phyloP scores from a whole-genome alignment of 768 basidiomycete species.

The Kwoniella europaea region DNA sequence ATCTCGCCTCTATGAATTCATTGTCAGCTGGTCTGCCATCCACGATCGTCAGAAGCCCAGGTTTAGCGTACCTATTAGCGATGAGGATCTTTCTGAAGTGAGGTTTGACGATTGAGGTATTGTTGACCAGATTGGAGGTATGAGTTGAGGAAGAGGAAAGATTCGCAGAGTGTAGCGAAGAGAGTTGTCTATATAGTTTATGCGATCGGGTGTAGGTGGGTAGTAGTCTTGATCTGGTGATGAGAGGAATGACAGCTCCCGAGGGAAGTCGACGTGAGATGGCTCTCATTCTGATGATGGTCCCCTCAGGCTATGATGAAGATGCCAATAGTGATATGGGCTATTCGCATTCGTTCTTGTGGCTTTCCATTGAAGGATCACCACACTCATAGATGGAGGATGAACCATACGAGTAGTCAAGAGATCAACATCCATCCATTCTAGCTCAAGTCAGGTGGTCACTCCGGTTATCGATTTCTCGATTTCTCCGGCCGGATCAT shows the following conservation, averaged over 20 bases:
- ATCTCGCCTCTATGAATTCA: constrained; percentile 77
- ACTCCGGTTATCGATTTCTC: neutral
- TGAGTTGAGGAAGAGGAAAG: neutral
- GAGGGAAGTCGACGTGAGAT: neutral
- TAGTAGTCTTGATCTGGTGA: neutral
- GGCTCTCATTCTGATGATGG: neutral
- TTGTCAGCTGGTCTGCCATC: neutral
- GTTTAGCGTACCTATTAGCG: constrained; percentile 75
- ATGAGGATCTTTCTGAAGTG: constrained; percentile 74
- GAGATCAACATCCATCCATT: too few relatives aligned
- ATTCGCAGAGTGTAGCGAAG: neutral
- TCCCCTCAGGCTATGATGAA: too few relatives aligned
- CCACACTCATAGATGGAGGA: neutral
- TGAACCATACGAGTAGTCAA: neutral
- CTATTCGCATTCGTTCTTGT: too few relatives aligned
- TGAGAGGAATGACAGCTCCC: neutral
- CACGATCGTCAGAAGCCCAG: too few relatives aligned
- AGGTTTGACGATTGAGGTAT: constrained; percentile 6
- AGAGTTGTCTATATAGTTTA: neutral
- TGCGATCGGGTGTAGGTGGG: neutral
- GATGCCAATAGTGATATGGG: too few relatives aligned
- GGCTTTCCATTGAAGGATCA: too few relatives aligned
- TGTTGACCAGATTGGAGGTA: neutral
- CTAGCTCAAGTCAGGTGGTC: constrained; percentile 3
- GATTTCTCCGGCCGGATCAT: constrained; percentile 5